Percentiles rank a stretch among this genome's conserved stretches.
These are phyloP conservation scores for Annona cherimola DNA, from an alignment of 164 flowering plant genomes.

Conservation along the genomic window DNA sequence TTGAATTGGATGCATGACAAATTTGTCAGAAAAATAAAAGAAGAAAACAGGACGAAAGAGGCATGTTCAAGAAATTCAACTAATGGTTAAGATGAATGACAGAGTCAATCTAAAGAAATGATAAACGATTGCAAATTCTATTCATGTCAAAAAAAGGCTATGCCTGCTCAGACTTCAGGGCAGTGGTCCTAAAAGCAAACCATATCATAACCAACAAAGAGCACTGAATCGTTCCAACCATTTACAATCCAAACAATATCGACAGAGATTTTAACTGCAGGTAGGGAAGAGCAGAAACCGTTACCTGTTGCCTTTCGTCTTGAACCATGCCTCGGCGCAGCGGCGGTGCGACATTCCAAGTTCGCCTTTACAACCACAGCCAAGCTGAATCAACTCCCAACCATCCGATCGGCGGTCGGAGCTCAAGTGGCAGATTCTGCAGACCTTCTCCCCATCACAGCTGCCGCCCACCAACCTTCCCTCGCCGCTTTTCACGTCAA, in stretches of 20 bases:
- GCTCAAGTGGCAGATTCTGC: conserved; percentile 83
- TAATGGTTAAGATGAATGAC: neutral
- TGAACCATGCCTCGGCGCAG: conserved; percentile 95
- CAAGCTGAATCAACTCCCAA: conserved; percentile 54
- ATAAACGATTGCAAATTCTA: neutral
- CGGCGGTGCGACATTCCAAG: conserved; percentile 65
- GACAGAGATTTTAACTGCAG: neutral
- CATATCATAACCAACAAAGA: neutral
- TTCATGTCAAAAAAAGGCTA: neutral
- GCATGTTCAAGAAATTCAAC: neutral
- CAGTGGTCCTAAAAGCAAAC: neutral
- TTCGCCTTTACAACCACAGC: conserved; percentile 83
- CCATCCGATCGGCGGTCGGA: conserved; percentile 34
- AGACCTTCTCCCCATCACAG: conserved; percentile 43
- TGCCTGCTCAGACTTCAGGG: neutral
- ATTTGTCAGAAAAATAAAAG: neutral
- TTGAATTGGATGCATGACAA: neutral
- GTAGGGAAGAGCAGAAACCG: neutral
- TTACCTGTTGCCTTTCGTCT: conserved; percentile 82
- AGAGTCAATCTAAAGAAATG: neutral
- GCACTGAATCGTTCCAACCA: neutral
- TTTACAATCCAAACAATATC: neutral
- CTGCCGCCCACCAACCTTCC: conserved; percentile 22
- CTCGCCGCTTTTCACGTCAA: conserved; percentile 26
- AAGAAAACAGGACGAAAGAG: neutral